These are phyloP conservation scores for Colletotrichum echinochloae DNA, from an alignment of 2,329 filamentous ascomycete genomes.

Conservation along the genomic window DNA sequence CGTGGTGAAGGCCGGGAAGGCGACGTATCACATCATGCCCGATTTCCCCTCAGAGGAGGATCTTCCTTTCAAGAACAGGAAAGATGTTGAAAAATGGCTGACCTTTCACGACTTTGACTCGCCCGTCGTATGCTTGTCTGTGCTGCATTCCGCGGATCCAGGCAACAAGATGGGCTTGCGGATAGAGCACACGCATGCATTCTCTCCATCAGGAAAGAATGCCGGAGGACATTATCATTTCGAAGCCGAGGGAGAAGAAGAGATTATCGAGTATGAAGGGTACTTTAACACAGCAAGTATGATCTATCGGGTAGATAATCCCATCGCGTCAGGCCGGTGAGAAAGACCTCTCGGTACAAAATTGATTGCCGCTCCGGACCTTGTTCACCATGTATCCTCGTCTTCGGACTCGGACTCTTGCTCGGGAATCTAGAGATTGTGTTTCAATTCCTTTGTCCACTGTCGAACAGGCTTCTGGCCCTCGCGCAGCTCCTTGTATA, in stretches of 20 bases:
- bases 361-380: neutral
- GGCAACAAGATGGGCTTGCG: conserved; percentile 51
- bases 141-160: conserved; percentile 57
- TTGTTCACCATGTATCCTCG: neutral
- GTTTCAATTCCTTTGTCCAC: conserved; percentile 40
- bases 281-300: conserved; percentile 58
- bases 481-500: conserved; percentile 38
- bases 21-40: conserved; percentile 58
- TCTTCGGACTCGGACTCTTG: conserved; percentile 1
- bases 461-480: conserved; percentile 40
- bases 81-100: conserved; percentile 53
- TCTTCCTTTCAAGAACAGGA: conserved; percentile 45
- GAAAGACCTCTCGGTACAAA: neutral
- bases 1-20: conserved; percentile 51
- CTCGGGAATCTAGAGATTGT: conserved; percentile 25
- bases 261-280: conserved; percentile 58
- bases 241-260: conserved; percentile 48
- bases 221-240: conserved; percentile 60
- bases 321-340: neutral
- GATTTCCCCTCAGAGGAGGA: conserved; percentile 52
- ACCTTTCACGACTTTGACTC: conserved; percentile 52
- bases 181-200: conserved; percentile 62
- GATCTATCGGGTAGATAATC: conserved; percentile 55
- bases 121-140: conserved; percentile 54
- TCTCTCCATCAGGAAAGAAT: conserved; percentile 47